These are phyloP conservation scores for Colletotrichum australisinense DNA, from an alignment of 2,329 filamentous ascomycete genomes.

Conservation along the genomic window DNA sequence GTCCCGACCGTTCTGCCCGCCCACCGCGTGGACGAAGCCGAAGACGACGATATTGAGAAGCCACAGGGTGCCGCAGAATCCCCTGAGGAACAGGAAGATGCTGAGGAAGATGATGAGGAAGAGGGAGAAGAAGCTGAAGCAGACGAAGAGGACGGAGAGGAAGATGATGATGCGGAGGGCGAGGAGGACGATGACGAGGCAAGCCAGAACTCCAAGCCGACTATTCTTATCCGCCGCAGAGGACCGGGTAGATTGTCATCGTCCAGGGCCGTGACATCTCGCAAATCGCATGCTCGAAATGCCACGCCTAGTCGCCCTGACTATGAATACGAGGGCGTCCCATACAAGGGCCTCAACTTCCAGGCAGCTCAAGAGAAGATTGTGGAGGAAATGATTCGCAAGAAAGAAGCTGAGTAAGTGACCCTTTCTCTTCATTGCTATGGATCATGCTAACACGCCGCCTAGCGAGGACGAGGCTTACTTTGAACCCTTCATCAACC, in stretches of 20 bases:
- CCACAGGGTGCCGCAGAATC: slow-evolving; percentile 27
- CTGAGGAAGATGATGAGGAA: slow-evolving; percentile 41
- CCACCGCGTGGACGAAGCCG: slow-evolving; percentile 47
- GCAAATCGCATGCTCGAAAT: slow-evolving; percentile 44
- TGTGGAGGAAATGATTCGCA: slow-evolving; percentile 78
- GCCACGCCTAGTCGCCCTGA: slow-evolving; percentile 58
- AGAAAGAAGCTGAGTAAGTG: slow-evolving; percentile 72
- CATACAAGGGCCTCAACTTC: slow-evolving; percentile 80
- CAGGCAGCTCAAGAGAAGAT: slow-evolving; percentile 91
- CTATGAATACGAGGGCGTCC: slow-evolving; percentile 63
- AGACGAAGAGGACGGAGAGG: slow-evolving; percentile 42
- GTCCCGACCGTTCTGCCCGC: slow-evolving; percentile 78
- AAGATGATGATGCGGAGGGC: slow-evolving; percentile 44
- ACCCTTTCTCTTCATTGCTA: background rate
- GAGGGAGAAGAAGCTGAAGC: slow-evolving; percentile 41
- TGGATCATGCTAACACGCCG: slow-evolving; percentile 19
- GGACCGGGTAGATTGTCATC: slow-evolving; percentile 48
- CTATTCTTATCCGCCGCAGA: slow-evolving; percentile 53
- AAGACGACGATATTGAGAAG: slow-evolving; percentile 34
- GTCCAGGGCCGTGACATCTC: slow-evolving; percentile 46
- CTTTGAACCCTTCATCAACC: slow-evolving; percentile 79
- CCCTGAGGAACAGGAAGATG: slow-evolving; percentile 44
- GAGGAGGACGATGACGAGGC: slow-evolving; percentile 48
- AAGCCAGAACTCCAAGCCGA: slow-evolving; percentile 40
- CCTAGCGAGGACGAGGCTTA: slow-evolving; percentile 75